Percentiles rank a stretch among this genome's conserved stretches.
phyloP scores from a whole-genome alignment of 306 rosid genomes.

The Rubus parviflorus region DNA sequence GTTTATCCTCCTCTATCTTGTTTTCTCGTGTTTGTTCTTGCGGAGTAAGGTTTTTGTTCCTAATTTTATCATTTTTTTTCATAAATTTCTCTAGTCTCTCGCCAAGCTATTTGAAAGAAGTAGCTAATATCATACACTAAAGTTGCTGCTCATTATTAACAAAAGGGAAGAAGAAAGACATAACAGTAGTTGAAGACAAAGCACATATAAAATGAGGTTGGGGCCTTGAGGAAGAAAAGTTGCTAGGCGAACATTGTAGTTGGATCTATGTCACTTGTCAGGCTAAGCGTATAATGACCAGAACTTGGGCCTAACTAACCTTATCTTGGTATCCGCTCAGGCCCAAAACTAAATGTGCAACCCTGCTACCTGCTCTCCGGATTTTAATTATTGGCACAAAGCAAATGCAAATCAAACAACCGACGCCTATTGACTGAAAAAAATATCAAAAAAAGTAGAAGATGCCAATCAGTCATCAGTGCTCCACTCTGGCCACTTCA shows the following conservation, averaged over 20 bases:
- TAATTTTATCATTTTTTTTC: too few species aligned
- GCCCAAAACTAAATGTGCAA: neutral
- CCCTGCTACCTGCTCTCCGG: neutral
- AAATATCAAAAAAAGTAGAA: neutral
- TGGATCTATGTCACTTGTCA: neutral
- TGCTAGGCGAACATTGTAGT: neutral
- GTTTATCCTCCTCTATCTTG: too few species aligned
- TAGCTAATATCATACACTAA: too few species aligned
- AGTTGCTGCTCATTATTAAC: too few species aligned
- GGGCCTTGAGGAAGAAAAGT: neutral
- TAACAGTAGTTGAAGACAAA: neutral
- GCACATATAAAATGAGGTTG: neutral
- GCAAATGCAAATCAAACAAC: conserved; percentile 8
- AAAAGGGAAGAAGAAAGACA: too few species aligned
- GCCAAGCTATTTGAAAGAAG: too few species aligned
- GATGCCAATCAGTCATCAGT: neutral
- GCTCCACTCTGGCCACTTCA: conserved; percentile 5
- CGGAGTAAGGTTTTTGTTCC: too few species aligned
- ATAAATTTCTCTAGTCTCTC: too few species aligned
- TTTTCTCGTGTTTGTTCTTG: too few species aligned
- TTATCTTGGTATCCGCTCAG: neutral
- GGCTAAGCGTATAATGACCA: neutral
- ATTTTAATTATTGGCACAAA: neutral
- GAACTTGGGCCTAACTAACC: neutral
- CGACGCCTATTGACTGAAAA: neutral